Conservation (phyloP, 805 yeast species). For the Cyberlindnera euphorbiae region DNA sequence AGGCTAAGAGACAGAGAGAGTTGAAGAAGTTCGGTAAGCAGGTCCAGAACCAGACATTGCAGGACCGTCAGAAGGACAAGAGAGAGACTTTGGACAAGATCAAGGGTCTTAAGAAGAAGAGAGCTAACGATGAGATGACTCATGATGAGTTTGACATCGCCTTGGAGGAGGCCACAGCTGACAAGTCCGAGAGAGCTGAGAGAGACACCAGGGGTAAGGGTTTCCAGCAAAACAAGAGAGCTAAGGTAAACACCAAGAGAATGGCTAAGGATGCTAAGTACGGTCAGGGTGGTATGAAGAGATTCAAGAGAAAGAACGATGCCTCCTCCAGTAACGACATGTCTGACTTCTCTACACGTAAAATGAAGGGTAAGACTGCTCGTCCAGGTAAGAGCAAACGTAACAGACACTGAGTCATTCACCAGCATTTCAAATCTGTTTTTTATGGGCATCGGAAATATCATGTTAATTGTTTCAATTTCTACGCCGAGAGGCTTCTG, state of each 20-base stretch:
- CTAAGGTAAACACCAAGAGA: constrained; percentile 60
- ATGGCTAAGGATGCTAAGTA: constrained; percentile 67
- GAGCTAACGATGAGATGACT: constrained; percentile 68
- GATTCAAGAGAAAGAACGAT: constrained; percentile 68
- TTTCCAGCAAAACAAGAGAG: constrained; percentile 34
- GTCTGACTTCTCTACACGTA: constrained; percentile 47
- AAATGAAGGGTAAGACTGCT: constrained; percentile 43
- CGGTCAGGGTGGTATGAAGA: constrained; percentile 76
- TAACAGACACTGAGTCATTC: constrained; percentile 12
- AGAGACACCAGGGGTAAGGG: constrained; percentile 28
- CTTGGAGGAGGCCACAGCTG: constrained; percentile 71
- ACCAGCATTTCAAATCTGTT: neutral
- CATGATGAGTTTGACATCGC: constrained; percentile 84
- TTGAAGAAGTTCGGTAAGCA: constrained; percentile 97
- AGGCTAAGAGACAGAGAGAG: constrained; percentile 89
- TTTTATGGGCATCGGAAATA: constrained; percentile 4
- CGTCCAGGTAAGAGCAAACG: constrained; percentile 59
- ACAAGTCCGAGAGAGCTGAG: constrained; percentile 32
- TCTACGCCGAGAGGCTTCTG: too few relatives aligned
- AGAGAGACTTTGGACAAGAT: constrained; percentile 84
- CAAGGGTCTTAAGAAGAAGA: constrained; percentile 85
- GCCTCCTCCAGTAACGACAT: constrained; percentile 68
- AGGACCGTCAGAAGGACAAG: constrained; percentile 91
- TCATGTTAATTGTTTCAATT: too few relatives aligned
- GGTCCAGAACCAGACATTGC: constrained; percentile 89